A percentile compares a stretch with the other conserved stretches of the same genome.
phyloP scores from a whole-genome alignment of 352 stramenopile species.

The Phytophthora agathidicida region DNA sequence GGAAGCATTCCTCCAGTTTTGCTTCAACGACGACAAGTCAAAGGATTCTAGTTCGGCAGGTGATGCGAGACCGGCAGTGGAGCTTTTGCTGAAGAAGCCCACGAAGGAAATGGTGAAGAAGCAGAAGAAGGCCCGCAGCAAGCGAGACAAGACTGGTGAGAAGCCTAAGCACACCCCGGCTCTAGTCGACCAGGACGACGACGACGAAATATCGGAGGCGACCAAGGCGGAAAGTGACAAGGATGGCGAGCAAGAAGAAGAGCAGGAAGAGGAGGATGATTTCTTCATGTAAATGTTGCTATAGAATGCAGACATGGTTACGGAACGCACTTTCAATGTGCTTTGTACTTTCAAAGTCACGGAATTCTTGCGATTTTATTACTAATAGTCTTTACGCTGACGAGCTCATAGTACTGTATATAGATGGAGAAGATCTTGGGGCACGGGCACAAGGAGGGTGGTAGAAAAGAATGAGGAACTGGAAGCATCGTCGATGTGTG shows the following conservation, averaged over 20 bases:
- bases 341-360: constrained; percentile 10
- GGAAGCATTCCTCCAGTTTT: constrained; percentile 79
- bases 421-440: constrained; percentile 7
- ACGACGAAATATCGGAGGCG: constrained; percentile 31
- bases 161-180: constrained; percentile 37
- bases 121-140: constrained; percentile 64
- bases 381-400: constrained; percentile 36
- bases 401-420: constrained; percentile 19
- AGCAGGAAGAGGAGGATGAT: constrained; percentile 64
- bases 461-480: constrained; percentile 14
- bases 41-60: constrained; percentile 16
- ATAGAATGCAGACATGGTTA: constrained; percentile 5
- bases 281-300: constrained; percentile 65
- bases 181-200: constrained; percentile 65
- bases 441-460: constrained; percentile 7
- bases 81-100: constrained; percentile 69
- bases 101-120: constrained; percentile 75
- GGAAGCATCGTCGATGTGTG: constrained; percentile 7
- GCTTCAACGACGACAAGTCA: constrained; percentile 59
- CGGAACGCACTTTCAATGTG: too few species aligned
- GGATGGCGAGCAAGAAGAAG: constrained; percentile 30
- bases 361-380: constrained; percentile 23
- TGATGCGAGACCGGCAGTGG: constrained; percentile 34
- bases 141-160: constrained; percentile 48
- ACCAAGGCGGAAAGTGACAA: constrained; percentile 21